Conservation (phyloP, 2,329 filamentous ascomycete genomes). For the Monilinia aucupariae region DNA sequence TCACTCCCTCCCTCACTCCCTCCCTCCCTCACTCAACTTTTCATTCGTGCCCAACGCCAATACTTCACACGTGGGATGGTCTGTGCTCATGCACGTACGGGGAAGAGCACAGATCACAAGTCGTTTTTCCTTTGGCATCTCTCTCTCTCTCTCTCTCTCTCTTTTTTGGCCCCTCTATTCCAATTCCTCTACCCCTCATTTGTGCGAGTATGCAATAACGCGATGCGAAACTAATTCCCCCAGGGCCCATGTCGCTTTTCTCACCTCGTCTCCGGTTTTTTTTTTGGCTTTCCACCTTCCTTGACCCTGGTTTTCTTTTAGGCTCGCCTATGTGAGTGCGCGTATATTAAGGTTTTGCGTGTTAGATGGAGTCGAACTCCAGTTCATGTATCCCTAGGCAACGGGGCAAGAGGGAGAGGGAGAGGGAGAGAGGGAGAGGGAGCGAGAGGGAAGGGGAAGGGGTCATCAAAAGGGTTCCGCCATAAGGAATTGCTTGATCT, state of each 20-base stretch:
- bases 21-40: neutral
- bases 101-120: neutral
- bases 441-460: too few relatives aligned
- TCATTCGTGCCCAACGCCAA: slow-evolving; percentile 1
- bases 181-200: neutral
- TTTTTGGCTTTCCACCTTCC: neutral
- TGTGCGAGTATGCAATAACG: neutral
- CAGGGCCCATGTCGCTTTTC: neutral
- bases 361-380: too few relatives aligned
- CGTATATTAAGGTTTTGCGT: too few relatives aligned
- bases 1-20: too few relatives aligned
- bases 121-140: neutral
- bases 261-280: neutral
- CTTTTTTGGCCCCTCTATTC: neutral
- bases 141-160: neutral
- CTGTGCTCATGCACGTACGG: neutral
- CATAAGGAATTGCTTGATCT: neutral
- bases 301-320: too few relatives aligned
- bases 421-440: too few relatives aligned
- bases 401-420: too few relatives aligned
- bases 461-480: neutral
- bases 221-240: neutral
- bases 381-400: too few relatives aligned
- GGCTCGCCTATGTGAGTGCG: neutral
- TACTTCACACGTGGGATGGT: neutral